Conservation (phyloP, 495 filamentous ascomycete genomes). For the Chaetomium tenue region DNA sequence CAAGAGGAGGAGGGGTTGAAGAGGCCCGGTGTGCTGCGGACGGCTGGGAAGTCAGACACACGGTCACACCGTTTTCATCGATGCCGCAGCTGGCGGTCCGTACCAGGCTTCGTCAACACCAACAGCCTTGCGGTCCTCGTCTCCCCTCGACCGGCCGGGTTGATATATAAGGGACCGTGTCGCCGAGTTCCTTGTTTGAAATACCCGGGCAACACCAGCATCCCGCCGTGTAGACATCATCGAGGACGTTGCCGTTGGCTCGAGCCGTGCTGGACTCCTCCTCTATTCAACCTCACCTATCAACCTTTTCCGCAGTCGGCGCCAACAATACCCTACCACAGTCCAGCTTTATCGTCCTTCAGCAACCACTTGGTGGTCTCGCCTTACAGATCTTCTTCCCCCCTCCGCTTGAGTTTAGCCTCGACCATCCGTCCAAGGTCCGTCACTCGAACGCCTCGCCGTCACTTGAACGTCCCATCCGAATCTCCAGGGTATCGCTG, state of each 20-base stretch:
- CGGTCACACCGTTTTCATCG: conserved; percentile 7
- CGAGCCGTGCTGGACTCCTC: no score
- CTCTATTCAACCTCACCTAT: no score
- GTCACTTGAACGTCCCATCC: not conserved
- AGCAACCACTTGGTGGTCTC: not conserved
- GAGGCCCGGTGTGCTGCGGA: conserved; percentile 8
- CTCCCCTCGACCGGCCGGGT: not conserved
- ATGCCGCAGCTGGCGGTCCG: not conserved
- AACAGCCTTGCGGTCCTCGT: conserved; percentile 3
- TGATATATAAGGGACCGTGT: not conserved
- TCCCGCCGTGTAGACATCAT: not conserved
- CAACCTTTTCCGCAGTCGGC: no score
- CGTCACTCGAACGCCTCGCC: not conserved
- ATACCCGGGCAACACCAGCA: not conserved
- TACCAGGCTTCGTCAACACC: not conserved
- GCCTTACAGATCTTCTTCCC: not conserved
- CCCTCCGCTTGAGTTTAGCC: not conserved
- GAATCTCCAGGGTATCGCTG: not conserved
- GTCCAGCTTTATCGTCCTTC: not conserved
- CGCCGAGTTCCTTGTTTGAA: not conserved
- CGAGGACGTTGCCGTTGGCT: not conserved
- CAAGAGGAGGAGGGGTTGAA: not conserved
- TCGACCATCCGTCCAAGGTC: not conserved
- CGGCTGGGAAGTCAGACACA: conserved; percentile 10
- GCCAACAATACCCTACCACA: no score